Conservation (phyloP, 1,284 basidiomycete genomes). For the Sporisorium exsertum region DNA sequence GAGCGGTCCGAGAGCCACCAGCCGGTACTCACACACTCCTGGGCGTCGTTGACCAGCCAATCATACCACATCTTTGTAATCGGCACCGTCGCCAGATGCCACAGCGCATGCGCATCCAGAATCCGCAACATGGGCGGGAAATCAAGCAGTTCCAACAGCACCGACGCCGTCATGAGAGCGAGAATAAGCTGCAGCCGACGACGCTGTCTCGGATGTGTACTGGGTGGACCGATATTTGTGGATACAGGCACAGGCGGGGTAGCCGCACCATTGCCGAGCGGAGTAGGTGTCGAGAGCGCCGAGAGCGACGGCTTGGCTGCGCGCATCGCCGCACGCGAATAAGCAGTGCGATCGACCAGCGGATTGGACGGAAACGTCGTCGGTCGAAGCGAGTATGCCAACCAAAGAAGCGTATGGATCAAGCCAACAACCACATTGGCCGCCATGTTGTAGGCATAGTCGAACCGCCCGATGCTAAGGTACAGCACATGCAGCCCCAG, state of each 20-base stretch:
- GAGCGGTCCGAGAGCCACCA: conserved; percentile 57
- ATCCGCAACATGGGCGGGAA: conserved; percentile 81
- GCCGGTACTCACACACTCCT: conserved; percentile 56
- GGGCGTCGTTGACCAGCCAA: conserved; percentile 64
- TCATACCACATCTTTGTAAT: conserved; percentile 82
- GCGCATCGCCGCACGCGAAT: conserved; percentile 72
- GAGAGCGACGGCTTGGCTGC: conserved; percentile 71
- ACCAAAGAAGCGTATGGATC: conserved; percentile 83
- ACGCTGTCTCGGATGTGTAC: conserved; percentile 67
- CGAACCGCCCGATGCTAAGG: conserved; percentile 81
- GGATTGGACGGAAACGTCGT: conserved; percentile 44
- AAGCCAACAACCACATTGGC: conserved; percentile 84
- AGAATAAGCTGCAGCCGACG: conserved; percentile 72
- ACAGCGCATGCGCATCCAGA: conserved; percentile 93
- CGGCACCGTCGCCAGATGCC: conserved; percentile 89
- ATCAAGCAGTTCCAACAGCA: conserved; percentile 88
- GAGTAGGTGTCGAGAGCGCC: conserved; percentile 33
- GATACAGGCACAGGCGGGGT: conserved; percentile 58
- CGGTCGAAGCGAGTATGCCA: conserved; percentile 67
- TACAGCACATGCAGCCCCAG: conserved; percentile 78
- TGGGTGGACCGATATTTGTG: conserved; percentile 49
- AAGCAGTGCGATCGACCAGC: conserved; percentile 45
- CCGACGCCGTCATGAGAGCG: conserved; percentile 80
- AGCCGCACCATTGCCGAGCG: conserved; percentile 31
- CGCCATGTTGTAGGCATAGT: conserved; percentile 93